A percentile compares a stretch with the other conserved stretches of the same genome.
Conservation (phyloP, 116 monocot species). For the Zostera marina region DNA sequence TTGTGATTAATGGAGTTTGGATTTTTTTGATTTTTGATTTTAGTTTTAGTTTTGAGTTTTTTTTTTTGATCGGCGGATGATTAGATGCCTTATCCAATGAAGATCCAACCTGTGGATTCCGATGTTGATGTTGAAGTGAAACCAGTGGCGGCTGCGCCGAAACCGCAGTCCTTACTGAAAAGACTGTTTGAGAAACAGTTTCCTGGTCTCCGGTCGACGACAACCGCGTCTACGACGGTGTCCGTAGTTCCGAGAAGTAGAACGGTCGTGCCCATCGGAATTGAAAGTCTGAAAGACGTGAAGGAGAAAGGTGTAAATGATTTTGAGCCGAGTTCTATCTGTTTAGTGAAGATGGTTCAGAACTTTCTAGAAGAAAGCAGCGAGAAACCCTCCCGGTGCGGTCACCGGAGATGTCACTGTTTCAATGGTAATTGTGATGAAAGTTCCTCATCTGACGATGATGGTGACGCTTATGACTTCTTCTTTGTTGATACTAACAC, state of each 20-base stretch:
- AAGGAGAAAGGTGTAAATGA: not conserved
- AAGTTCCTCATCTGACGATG: not conserved
- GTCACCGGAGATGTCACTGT: not conserved
- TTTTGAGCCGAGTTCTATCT: slow-evolving; percentile 1
- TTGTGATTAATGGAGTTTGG: not conserved
- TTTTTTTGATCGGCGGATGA: not conserved
- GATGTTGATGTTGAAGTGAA: not conserved
- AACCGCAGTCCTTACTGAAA: not conserved
- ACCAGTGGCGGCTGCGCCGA: not conserved
- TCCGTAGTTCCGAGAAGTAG: too few species aligned
- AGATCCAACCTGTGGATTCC: slow-evolving; percentile 1
- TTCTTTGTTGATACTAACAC: not conserved
- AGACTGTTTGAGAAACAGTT: slow-evolving; percentile 3
- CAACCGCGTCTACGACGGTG: not conserved
- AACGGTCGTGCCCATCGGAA: not conserved
- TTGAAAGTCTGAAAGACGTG: not conserved
- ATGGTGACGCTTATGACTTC: not conserved
- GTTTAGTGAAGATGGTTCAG: slow-evolving; percentile 4
- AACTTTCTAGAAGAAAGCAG: slow-evolving; percentile 2
- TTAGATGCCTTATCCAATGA: not conserved
- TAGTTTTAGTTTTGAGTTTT: not conserved
- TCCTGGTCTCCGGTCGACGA: not conserved
- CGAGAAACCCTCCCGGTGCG: slow-evolving; percentile 3
- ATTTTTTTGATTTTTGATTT: not conserved
- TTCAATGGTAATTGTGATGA: not conserved